Evolutionary conservation across 257 asterid genomes (phyloP).

Genomic region (Euphrasia confusa): DNA sequence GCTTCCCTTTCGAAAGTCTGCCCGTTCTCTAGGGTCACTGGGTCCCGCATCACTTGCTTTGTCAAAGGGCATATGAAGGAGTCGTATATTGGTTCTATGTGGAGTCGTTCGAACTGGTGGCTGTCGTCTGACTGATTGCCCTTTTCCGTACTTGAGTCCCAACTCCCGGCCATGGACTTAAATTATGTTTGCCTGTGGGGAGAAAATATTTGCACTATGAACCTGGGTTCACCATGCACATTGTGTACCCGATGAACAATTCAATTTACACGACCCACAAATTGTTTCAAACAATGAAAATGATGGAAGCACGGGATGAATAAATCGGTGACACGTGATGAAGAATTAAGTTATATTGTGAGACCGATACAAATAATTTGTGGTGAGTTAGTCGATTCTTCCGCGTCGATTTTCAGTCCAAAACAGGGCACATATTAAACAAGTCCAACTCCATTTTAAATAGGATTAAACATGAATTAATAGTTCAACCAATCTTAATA

Average conservation of each 20-base stretch:
- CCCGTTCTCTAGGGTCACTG: conserved; percentile 83
- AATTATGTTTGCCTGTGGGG: conserved; percentile 28
- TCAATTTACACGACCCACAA: background rate
- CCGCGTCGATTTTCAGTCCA: conserved; percentile 5
- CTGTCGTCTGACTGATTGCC: conserved; percentile 76
- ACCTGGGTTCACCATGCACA: too few species aligned
- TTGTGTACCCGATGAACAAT: background rate
- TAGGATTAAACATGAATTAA: background rate
- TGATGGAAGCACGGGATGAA: background rate
- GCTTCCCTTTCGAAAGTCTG: conserved; percentile 92
- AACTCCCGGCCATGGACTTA: conserved; percentile 66
- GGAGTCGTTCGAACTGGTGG: conserved; percentile 69
- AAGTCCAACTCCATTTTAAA: background rate
- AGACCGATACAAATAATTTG: too few species aligned
- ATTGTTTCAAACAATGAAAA: background rate
- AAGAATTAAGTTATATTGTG: too few species aligned
- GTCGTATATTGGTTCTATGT: conserved; percentile 76
- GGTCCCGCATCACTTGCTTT: conserved; percentile 89
- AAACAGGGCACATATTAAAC: conserved; percentile 1
- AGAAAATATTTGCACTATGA: background rate
- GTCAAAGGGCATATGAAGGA: conserved; percentile 84
- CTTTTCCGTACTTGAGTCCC: conserved; percentile 59
- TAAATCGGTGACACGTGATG: background rate
- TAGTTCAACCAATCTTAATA: background rate
- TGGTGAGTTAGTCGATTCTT: background rate